Percentiles rank a stretch among this genome's conserved stretches.
These are phyloP conservation scores for Cichorium intybus DNA, from an alignment of 140 eudicot species.

Conservation along the genomic window DNA sequence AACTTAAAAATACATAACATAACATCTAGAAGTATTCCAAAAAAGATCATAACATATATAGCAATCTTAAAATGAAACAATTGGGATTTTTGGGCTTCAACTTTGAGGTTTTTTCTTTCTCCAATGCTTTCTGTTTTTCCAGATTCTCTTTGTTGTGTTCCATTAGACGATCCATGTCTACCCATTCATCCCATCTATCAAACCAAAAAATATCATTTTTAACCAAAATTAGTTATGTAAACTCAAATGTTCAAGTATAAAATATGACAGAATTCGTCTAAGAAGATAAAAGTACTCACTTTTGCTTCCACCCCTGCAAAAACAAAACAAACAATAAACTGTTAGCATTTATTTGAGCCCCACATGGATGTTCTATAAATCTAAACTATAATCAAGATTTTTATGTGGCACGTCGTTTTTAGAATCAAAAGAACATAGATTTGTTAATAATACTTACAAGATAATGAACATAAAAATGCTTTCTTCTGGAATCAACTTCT, in stretches of 20 bases:
- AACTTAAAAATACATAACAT: too few relatives aligned
- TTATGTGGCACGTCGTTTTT: not conserved
- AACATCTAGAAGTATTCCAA: too few relatives aligned
- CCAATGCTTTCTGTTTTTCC: conserved; percentile 38
- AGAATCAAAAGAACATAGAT: not conserved
- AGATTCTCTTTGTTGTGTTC: conserved; percentile 46
- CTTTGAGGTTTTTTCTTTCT: conserved; percentile 33
- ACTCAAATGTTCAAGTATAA: conserved; percentile 8
- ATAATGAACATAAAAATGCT: conserved; percentile 50
- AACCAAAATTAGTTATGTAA: not conserved
- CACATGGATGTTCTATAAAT: not conserved
- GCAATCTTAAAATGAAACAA: too few relatives aligned
- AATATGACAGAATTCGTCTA: not conserved
- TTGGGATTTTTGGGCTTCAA: conserved; percentile 36
- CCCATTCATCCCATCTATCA: conserved; percentile 92
- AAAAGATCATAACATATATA: too few relatives aligned
- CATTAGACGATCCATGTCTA: conserved; percentile 45
- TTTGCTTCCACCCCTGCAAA: conserved; percentile 82
- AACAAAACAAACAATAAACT: conserved; percentile 6
- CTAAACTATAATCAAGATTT: not conserved
- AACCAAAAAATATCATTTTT: not conserved
- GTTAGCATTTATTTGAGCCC: not conserved
- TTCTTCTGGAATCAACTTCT: conserved; percentile 34
- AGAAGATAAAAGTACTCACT: conserved; percentile 41
- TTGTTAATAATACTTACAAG: conserved; percentile 40